Conservation (phyloP, 2,329 filamentous ascomycete genomes). For the Epichloe elymi region DNA sequence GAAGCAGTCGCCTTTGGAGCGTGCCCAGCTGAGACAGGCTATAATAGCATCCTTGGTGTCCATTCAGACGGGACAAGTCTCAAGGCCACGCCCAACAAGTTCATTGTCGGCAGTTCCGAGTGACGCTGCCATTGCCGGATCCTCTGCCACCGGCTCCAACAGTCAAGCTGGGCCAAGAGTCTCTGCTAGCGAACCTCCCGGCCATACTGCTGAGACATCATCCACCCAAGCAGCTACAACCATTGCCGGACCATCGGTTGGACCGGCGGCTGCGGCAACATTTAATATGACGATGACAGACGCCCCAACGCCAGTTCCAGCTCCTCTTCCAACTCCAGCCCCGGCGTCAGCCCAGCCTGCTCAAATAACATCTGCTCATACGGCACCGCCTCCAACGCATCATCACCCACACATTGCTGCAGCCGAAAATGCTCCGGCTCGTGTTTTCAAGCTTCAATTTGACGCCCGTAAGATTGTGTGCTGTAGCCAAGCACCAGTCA, state of each 20-base stretch:
- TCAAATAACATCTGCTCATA: slow-evolving; percentile 4
- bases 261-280: background rate
- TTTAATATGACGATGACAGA: background rate
- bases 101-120: background rate
- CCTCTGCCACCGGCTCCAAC: background rate
- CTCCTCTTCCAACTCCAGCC: background rate
- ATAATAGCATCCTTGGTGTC: slow-evolving; percentile 33
- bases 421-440: slow-evolving; percentile 34
- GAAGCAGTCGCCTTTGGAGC: slow-evolving; percentile 32
- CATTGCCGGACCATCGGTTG: background rate
- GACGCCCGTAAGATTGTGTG: slow-evolving; percentile 88
- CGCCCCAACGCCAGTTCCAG: background rate
- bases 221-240: background rate
- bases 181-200: background rate
- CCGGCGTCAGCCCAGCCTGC: slow-evolving; percentile 11
- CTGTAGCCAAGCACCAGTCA: slow-evolving; percentile 80
- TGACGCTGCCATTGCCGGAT: slow-evolving; percentile 1
- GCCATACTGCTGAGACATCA: background rate
- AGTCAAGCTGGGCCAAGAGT: background rate
- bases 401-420: slow-evolving; percentile 33
- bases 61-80: slow-evolving; percentile 31
- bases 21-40: slow-evolving; percentile 36
- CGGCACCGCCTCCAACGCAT: slow-evolving; percentile 2
- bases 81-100: slow-evolving; percentile 10
- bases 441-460: slow-evolving; percentile 95